phyloP scores from a whole-genome alignment of 495 filamentous ascomycete species.

The Tuber magnatum region DNA sequence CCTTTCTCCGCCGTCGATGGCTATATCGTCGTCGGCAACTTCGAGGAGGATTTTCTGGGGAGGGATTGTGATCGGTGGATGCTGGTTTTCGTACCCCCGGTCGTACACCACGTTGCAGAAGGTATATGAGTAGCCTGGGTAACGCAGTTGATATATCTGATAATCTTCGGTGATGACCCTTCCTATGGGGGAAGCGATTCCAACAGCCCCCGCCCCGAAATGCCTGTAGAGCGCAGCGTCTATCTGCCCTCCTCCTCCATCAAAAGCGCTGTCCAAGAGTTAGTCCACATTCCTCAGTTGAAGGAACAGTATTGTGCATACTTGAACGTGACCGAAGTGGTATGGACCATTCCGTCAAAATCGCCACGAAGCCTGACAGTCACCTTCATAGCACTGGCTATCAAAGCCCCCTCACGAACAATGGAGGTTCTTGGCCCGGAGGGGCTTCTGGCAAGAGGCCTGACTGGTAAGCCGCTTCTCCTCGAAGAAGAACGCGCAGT shows the following conservation, averaged over 20 bases:
- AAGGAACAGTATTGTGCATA: conserved; percentile 5
- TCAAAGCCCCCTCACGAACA: background rate
- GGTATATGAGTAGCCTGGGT: conserved; percentile 20
- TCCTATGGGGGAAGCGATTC: conserved; percentile 26
- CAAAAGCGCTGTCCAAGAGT: conserved; percentile 18
- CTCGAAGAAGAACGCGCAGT: background rate
- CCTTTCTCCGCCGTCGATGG: conserved; percentile 1
- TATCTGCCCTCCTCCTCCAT: conserved; percentile 29
- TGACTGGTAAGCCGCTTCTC: background rate
- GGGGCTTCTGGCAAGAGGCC: background rate
- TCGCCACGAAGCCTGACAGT: conserved; percentile 29
- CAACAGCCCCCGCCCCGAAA: conserved; percentile 30
- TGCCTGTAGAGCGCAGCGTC: conserved; percentile 25
- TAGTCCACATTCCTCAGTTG: conserved; percentile 2
- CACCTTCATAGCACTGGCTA: conserved; percentile 1
- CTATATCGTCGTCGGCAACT: conserved; percentile 17
- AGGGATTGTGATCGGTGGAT: conserved; percentile 19
- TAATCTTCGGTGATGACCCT: conserved; percentile 31
- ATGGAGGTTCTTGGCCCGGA: background rate
- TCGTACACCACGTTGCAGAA: conserved; percentile 32
- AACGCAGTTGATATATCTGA: conserved; percentile 30
- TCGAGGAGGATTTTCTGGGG: conserved; percentile 28
- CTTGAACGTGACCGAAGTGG: conserved; percentile 30
- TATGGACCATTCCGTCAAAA: conserved; percentile 24
- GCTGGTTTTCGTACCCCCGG: conserved; percentile 20